Base-by-base conservation (phyloP, 2,329 filamentous ascomycete genomes). In the Fragosphaeria purpurea region DNA sequence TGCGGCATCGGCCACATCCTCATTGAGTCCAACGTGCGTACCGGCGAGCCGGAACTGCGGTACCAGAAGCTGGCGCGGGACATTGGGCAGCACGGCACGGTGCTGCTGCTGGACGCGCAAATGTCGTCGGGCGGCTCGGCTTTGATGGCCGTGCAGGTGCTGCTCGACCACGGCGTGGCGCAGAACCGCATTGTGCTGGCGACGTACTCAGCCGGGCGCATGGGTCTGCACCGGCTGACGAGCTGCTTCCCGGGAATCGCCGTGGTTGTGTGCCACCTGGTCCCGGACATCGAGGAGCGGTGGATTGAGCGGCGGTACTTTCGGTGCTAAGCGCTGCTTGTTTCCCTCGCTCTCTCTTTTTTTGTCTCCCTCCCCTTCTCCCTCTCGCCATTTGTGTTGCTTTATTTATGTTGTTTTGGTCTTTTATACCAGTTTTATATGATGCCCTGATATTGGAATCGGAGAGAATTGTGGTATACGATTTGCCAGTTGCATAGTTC, bases 91-190 rank as follows among this genome's bases (percentile, higher is more conserved):
- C 86, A 95, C 62, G 83, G 87, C 57, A 55, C 47, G 4, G 88
- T 98, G 13, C 72, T 98, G 53, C 73, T 98, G 7, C 72, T 97
- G 22, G 93, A 97, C 65, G 84, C 90, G 11, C 93, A 98, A 64
- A 96, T 97, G 86, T 88, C 88, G 32, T 90, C 85, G 54, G 93
- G 93, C 42, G 91, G 90, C 38, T 79, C 81, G 12, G 80, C 80
- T 1, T 71, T 98, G 52, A 98, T 98, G 93, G 89, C 93, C 1
- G 90, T 97, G 41, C 86, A 93, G 62, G 88, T 97, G n/a, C 72
- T 98, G 48, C 82, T 95, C 12, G 93, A 98, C 65, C 90, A 97
- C 62, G 93, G 93, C 9, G 90, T 97, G 6, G 71, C 80, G 6
- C 83, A 93, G 62, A 79, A 88, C 44, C 83, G 77, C 57, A 95